Conservation (phyloP, 495 filamentous ascomycete genomes). For the Annulohypoxylon bovei region DNA sequence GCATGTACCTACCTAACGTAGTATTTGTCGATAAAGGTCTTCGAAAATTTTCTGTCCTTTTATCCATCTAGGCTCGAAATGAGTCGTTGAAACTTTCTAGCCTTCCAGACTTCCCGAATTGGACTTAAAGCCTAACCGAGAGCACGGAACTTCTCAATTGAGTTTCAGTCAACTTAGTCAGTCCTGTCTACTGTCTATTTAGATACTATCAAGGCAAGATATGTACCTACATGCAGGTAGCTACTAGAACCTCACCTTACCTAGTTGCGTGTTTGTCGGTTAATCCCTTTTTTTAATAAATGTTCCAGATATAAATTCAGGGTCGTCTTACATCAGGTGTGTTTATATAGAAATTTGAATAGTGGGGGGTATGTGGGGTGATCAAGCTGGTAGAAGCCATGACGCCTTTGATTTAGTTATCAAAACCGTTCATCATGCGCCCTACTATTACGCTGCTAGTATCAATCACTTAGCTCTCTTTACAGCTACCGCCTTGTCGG, state of each 20-base stretch:
- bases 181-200: background rate
- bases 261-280: background rate
- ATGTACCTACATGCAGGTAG: too few species aligned
- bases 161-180: conserved; percentile 14
- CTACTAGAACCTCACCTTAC: too few species aligned
- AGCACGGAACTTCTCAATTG: conserved; percentile 25
- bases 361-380: conserved; percentile 26
- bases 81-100: conserved; percentile 23
- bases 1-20: conserved; percentile 21
- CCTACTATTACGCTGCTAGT: background rate
- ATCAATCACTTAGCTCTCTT: background rate
- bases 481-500: background rate
- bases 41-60: background rate
- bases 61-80: conserved; percentile 2
- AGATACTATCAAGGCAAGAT: too few species aligned
- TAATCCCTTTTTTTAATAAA: too few species aligned
- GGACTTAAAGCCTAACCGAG: conserved; percentile 27
- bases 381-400: conserved; percentile 5
- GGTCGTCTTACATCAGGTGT: background rate
- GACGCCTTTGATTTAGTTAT: conserved; percentile 22
- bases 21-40: background rate
- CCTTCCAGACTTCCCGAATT: conserved; percentile 28
- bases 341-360: conserved; percentile 8
- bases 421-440: background rate
- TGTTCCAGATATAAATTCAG: background rate